Evolutionary conservation across 164 flowering plant species (phyloP).

Genomic region (Nymphaea thermarum): DNA sequence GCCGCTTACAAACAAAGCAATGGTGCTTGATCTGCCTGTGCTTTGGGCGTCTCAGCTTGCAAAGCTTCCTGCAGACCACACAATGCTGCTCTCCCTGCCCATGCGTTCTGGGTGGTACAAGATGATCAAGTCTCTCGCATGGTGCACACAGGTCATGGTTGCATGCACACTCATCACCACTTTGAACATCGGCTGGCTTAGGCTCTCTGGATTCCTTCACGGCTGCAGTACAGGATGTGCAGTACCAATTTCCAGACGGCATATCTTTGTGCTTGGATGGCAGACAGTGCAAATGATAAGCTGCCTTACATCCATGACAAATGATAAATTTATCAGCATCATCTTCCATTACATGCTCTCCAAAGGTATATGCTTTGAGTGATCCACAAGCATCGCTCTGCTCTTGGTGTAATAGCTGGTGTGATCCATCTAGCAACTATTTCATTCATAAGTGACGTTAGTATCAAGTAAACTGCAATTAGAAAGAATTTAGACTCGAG

Average conservation of each 20-base stretch:
- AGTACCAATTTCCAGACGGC: constrained; percentile 58
- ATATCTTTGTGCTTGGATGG: constrained; percentile 48
- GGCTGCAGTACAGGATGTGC: constrained; percentile 38
- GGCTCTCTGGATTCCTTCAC: constrained; percentile 14
- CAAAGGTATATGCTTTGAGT: too few species aligned
- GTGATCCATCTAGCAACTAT: too few species aligned
- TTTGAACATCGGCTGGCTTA: too few species aligned
- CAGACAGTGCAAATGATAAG: constrained; percentile 65
- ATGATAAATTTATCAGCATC: constrained; percentile 48
- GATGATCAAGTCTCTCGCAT: not conserved
- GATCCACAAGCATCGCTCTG: too few species aligned
- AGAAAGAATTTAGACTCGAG: too few species aligned
- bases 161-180: too few species aligned
- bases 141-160: not conserved
- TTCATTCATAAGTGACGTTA: too few species aligned
- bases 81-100: not conserved
- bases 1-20: constrained; percentile 25
- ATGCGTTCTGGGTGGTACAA: not conserved
- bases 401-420: too few species aligned
- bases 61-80: not conserved
- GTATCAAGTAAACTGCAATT: too few species aligned
- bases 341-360: too few species aligned
- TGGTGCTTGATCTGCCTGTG: constrained; percentile 19
- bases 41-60: too few species aligned
- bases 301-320: constrained; percentile 78